A percentile compares a stretch with the other conserved stretches of the same genome.
Evolutionary conservation across 2,329 filamentous ascomycete species (phyloP).

Genomic region (Aspergillus intermedius): DNA sequence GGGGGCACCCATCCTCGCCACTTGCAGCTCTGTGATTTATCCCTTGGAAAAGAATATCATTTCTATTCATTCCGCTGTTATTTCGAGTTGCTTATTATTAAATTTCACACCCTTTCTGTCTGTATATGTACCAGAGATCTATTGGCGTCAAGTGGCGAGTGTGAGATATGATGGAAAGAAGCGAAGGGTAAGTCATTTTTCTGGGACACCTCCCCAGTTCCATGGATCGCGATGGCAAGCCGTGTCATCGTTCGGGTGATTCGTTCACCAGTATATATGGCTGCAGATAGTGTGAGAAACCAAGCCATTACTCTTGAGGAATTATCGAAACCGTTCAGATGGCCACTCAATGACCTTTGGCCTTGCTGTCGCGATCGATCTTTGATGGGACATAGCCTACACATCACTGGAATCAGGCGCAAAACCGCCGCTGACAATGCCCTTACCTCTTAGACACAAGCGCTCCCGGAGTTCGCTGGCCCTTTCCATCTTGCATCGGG

Average conservation of each 20-base stretch:
- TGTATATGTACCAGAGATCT: background rate
- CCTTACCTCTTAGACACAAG: constrained; percentile 39
- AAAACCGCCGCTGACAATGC: constrained; percentile 16
- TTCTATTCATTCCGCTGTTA: background rate
- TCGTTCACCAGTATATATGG: constrained; percentile 1
- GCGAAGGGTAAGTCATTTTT: constrained; percentile 22
- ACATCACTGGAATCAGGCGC: background rate
- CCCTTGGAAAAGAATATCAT: background rate
- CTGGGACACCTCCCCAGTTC: constrained; percentile 7
- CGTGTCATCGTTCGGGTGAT: background rate
- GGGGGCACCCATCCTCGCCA: background rate
- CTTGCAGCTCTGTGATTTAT: background rate
- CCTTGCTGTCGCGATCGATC: background rate
- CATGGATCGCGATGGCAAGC: constrained; percentile 12
- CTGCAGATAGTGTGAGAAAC: background rate
- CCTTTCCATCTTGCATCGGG: constrained; percentile 49
- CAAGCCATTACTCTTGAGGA: background rate
- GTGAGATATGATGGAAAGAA: constrained; percentile 24
- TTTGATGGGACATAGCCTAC: background rate
- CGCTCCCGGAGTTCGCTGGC: constrained; percentile 50
- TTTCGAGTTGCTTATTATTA: background rate
- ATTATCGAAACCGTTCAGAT: background rate
- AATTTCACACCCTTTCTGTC: background rate
- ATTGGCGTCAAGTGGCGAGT: constrained; percentile 4
- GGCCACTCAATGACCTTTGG: background rate